Evolutionary conservation across 2,329 filamentous ascomycete species (phyloP).

Genomic region (Pseudofabraea citricarpa): DNA sequence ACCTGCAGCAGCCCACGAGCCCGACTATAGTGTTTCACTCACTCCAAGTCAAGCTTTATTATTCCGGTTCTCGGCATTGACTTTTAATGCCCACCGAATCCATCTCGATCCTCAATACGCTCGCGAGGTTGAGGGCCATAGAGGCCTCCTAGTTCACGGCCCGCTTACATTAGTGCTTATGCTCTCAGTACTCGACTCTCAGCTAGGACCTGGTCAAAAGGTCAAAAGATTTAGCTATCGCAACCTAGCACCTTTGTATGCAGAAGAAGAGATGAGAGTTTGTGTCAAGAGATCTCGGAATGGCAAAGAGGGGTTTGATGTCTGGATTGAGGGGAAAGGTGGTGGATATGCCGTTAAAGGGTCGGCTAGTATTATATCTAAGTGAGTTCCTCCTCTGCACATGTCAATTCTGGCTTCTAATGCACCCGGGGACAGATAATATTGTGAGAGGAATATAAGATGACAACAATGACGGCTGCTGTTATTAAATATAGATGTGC

Average conservation of each 20-base stretch:
- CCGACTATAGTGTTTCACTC: conserved; percentile 54
- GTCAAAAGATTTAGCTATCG: conserved; percentile 66
- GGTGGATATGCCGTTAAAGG: conserved; percentile 63
- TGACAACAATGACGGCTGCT: too few species aligned
- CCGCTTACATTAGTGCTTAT: conserved; percentile 76
- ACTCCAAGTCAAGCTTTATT: conserved; percentile 67
- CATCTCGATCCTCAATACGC: conserved; percentile 76
- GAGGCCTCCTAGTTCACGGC: conserved; percentile 76
- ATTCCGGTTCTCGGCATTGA: conserved; percentile 86
- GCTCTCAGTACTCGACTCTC: conserved; percentile 57
- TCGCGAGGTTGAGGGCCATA: conserved; percentile 67
- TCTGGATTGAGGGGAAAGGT: conserved; percentile 60
- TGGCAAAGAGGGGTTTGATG: conserved; percentile 44
- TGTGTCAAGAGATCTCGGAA: conserved; percentile 51
- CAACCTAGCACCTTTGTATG: conserved; percentile 79
- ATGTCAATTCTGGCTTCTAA: too few species aligned
- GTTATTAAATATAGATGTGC: too few species aligned
- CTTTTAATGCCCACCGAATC: conserved; percentile 88
- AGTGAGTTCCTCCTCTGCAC: too few species aligned
- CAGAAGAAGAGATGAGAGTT: conserved; percentile 63
- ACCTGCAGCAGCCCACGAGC: conserved; percentile 20
- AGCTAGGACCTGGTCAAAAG: conserved; percentile 33
- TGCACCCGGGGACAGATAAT: too few species aligned
- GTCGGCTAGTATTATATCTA: too few species aligned
- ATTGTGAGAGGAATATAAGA: too few species aligned